Base-by-base conservation (phyloP, 192 early-diverging fungal species). In the Entrophospora sp. region DNA sequence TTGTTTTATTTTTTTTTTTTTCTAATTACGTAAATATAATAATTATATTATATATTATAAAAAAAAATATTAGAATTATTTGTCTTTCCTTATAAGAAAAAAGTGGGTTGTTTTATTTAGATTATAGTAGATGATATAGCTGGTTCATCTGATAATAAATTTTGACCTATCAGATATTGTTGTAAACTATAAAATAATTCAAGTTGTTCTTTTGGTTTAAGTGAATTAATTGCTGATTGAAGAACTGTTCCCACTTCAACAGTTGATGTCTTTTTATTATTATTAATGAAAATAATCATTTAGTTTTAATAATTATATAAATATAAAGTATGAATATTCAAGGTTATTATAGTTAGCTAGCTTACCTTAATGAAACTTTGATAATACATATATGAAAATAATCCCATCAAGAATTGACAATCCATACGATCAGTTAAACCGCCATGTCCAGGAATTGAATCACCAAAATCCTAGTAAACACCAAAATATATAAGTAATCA, bases 371-470 rank as follows among this genome's bases (percentile, higher is more conserved):
- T 86, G 53, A 97, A 97, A 57, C 85, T 89, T 60, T 85, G 78
- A 68, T 88, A 92, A 72, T 98, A 96, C 69, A 95, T 85, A 71
- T 87, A 88, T 36, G 92, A 88, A 71, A 98, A 96, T 32, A 91
- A 75, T 1, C 89, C 93, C 94, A 96, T 98, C 57, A 98, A 74
- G 70, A 98, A 94, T 80, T 98, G 96, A 71, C 96, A 98, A 71
- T 98, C 94, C 82, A 98, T 94, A 27, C 96, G 86, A 77, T 98
- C 96, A 0, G 96, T 96, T 28, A 96, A 81, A 28, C 96, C 96
- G 66, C 96, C 96, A 64, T 98, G 96, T 22, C 96, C 96, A 5
- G 96, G 96, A 64, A 98, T 98, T 34, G 87, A 92, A 70, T 95
- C 86, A 10, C 92, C 90, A 77, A 95, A 98, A 71, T 98, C 96